Percentiles rank a stretch among this genome's conserved stretches.
Conservation (phyloP, 306 rosid species). For the Boehmeria nivea region DNA sequence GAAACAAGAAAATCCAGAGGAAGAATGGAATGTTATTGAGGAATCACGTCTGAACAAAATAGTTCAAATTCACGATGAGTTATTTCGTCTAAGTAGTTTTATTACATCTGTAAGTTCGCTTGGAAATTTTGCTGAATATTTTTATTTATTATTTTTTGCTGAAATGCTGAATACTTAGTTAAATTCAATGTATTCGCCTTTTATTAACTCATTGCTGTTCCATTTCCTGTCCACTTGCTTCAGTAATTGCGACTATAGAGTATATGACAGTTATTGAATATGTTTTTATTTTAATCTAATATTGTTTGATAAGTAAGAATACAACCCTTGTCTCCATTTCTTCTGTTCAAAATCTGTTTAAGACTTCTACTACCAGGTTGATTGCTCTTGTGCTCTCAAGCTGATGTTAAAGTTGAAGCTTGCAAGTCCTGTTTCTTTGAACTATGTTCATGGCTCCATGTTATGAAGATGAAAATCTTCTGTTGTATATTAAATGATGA, state of each 20-base stretch:
- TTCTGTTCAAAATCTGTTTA: neutral
- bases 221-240: neutral
- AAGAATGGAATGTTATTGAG: conserved; percentile 62
- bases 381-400: no score
- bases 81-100: conserved; percentile 70
- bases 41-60: conserved; percentile 50
- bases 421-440: no score
- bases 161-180: no score
- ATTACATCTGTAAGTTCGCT: conserved; percentile 50
- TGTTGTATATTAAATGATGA: neutral
- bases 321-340: neutral
- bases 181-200: no score
- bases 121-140: neutral
- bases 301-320: no score
- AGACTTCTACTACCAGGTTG: no score
- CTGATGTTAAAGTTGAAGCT: no score
- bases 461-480: neutral
- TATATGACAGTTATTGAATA: no score
- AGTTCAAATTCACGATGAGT: conserved; percentile 52
- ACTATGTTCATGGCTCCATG: no score
- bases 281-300: no score
- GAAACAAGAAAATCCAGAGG: conserved; percentile 48
- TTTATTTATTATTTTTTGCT: no score
- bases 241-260: neutral
- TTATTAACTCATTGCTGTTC: neutral